phyloP scores from a whole-genome alignment of 2,329 filamentous ascomycete species.

The Neofusicoccum sp. region DNA sequence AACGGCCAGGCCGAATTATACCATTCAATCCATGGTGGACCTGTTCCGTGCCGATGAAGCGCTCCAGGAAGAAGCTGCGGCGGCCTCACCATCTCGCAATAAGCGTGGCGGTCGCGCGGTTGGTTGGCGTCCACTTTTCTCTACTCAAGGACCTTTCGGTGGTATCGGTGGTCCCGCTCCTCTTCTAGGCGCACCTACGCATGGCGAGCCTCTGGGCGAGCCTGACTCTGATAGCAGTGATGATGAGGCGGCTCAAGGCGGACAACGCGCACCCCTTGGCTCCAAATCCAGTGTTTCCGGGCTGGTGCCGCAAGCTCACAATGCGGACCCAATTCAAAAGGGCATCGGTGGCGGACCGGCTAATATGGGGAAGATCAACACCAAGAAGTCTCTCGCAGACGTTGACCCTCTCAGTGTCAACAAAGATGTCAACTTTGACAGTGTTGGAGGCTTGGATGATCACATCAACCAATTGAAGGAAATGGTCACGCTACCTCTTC shows the following conservation, averaged over 20 bases:
- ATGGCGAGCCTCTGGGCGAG: slow-evolving; percentile 40
- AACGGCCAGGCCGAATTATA: slow-evolving; percentile 79
- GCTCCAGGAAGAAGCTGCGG: slow-evolving; percentile 69
- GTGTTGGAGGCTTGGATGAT: slow-evolving; percentile 87
- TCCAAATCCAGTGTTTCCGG: slow-evolving; percentile 25
- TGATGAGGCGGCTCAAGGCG: slow-evolving; percentile 62
- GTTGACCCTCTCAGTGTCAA: slow-evolving; percentile 94
- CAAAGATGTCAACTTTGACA: slow-evolving; percentile 87
- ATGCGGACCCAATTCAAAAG: slow-evolving; percentile 53
- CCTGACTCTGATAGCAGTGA: slow-evolving; percentile 89
- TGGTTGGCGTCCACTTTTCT: slow-evolving; percentile 79
- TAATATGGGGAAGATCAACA: slow-evolving; percentile 91
- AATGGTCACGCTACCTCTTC: slow-evolving; percentile 92
- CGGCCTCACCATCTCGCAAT: slow-evolving; percentile 69
- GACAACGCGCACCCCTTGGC: neutral
- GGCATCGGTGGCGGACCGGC: slow-evolving; percentile 66
- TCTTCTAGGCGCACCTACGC: slow-evolving; percentile 73
- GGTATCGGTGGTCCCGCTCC: slow-evolving; percentile 75
- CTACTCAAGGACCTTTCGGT: slow-evolving; percentile 90
- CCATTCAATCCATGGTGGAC: slow-evolving; percentile 73
- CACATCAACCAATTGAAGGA: slow-evolving; percentile 98
- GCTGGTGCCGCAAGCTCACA: slow-evolving; percentile 58
- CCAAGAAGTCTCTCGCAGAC: slow-evolving; percentile 88
- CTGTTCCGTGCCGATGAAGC: slow-evolving; percentile 67
- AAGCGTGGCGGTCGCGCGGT: slow-evolving; percentile 63